Evolutionary conservation across 805 yeast species (phyloP), one percentile per base, ranked within the genome.

Genomic region (Lipomyces sp.): DNA sequence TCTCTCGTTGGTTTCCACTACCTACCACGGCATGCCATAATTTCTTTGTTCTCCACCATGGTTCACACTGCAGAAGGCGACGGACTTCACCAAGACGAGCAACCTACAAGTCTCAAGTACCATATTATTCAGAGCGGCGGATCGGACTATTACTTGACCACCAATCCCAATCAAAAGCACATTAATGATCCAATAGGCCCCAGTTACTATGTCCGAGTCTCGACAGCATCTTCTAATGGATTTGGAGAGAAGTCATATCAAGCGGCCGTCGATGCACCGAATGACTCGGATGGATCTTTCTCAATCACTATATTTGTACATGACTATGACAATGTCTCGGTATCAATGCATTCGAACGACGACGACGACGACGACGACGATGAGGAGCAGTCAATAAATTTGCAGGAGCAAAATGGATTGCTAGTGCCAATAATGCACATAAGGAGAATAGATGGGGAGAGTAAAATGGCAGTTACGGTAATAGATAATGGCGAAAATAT

Each of bases 91-190:
- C 48, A n/a, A 42, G 48, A n/a, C 48, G 6, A 3, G 18, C 18
- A 42, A n/a, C 48, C 48, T 11, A 42, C 24, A 24, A 15, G 24
- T 42, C 48, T 42, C 24, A 42, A 42, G 73, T 89, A 88, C 72
- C 92, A 89, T 73, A 78, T 87, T 4, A 73, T 86, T 32, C 82
- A 80, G 62, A 77, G 86, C 60, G 86, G 87, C 10, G 81, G 80
- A 51, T 34, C 50, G 7, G 87, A 84, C 70, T 77, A 86, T 57
- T 87, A 87, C 73, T 73, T 88, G 57, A 83, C 92, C 0, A 88
- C 93, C 0, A 88, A 86, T 71, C 92, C 92, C 0, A 87, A 86
- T 30, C 76, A 80, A 24, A 82, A 84, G 67, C 92, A 88, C 73
- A 75, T 84, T 48, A 83, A 82, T 69, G 84, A 89, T 62, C 78